A percentile compares a stretch with the other conserved stretches of the same genome.
These are phyloP conservation scores for Fusarium sarcochroum DNA, from an alignment of 2,329 filamentous ascomycete genomes.

Conservation along the genomic window DNA sequence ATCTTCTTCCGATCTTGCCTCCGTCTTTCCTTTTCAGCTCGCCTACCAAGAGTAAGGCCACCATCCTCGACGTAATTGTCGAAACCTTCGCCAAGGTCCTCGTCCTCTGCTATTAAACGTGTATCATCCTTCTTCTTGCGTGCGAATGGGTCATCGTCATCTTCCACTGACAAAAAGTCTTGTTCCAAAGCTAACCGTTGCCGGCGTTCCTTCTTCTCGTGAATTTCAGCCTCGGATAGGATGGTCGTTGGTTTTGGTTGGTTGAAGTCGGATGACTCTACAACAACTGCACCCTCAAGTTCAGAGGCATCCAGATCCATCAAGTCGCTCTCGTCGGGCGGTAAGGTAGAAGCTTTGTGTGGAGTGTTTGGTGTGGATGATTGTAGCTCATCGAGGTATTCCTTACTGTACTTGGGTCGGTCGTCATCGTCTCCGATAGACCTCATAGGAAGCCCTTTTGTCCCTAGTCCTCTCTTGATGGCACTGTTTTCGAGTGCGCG, in stretches of 20 bases:
- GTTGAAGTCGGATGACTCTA: constrained; percentile 61
- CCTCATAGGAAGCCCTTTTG: constrained; percentile 68
- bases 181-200: constrained; percentile 81
- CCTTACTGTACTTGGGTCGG: constrained; percentile 85
- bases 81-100: constrained; percentile 93
- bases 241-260: constrained; percentile 65
- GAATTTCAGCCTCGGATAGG: constrained; percentile 86
- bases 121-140: constrained; percentile 76
- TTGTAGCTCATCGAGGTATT: constrained; percentile 87
- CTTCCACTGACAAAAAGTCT: constrained; percentile 76
- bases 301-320: constrained; percentile 73
- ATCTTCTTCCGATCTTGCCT: constrained; percentile 81
- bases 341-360: constrained; percentile 67
- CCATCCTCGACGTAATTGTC: constrained; percentile 93
- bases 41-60: constrained; percentile 80
- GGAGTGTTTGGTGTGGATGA: constrained; percentile 89
- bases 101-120: constrained; percentile 85
- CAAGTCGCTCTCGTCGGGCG: constrained; percentile 62
- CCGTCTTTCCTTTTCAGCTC: constrained; percentile 80
- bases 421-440: constrained; percentile 73
- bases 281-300: constrained; percentile 75
- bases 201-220: constrained; percentile 90
- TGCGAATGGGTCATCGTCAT: constrained; percentile 62
- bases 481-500: constrained; percentile 78
- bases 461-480: constrained; percentile 64